Evolutionary conservation across 208 protist genomes (phyloP).

Genomic region (Acanthamoeba triangularis): DNA sequence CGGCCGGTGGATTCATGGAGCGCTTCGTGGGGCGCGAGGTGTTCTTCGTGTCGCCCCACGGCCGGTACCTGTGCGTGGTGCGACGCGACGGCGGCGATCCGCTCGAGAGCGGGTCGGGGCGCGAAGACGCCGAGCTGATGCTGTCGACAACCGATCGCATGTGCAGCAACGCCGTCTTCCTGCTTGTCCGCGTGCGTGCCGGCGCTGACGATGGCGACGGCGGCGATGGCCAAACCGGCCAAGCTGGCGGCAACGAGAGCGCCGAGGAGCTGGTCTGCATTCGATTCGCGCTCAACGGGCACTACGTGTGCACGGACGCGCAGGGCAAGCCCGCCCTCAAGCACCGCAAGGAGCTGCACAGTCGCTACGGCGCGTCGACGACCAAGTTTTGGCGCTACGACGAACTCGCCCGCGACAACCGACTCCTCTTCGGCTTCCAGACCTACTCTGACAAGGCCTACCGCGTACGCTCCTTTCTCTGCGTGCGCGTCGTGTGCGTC

Average conservation of each 20-base stretch:
- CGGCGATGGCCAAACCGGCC: not conserved
- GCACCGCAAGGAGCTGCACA: not conserved
- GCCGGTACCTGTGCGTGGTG: slow-evolving; percentile 39
- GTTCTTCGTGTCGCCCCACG: slow-evolving; percentile 48
- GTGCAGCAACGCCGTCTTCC: slow-evolving; percentile 50
- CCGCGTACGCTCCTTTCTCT: not conserved
- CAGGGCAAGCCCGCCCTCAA: slow-evolving; percentile 14
- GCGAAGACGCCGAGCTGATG: not conserved
- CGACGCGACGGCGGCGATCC: not conserved
- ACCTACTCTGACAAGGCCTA: not conserved
- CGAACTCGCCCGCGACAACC: not conserved
- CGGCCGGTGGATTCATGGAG: not conserved
- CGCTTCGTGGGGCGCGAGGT: not conserved
- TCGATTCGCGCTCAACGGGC: slow-evolving; percentile 34
- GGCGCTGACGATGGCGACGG: not conserved
- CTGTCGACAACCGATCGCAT: slow-evolving; percentile 29
- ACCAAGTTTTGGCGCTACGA: slow-evolving; percentile 36
- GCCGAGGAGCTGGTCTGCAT: not conserved
- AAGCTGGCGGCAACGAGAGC: not conserved
- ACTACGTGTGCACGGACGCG: slow-evolving; percentile 24
- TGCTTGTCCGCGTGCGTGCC: not conserved
- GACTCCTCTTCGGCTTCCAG: not conserved
- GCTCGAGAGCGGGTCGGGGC: not conserved
- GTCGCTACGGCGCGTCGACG: not conserved
- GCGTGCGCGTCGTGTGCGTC: too few species aligned